Percentiles rank a stretch among this genome's conserved stretches.
Conservation (phyloP, 805 yeast species). For the Wickerhamiella qilinensis region DNA sequence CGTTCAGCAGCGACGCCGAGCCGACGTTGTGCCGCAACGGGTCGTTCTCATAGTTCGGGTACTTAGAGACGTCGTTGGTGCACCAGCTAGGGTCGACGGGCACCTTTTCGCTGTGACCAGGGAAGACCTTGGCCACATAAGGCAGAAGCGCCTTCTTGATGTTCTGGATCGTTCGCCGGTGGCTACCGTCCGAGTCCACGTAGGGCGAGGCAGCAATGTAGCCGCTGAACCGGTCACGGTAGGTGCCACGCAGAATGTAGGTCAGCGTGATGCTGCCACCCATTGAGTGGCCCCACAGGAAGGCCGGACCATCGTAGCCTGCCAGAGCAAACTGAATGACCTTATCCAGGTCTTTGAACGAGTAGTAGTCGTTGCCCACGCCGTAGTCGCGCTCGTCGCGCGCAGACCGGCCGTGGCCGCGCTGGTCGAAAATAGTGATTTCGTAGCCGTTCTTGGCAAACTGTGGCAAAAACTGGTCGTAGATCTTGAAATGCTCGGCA, state of each 20-base stretch:
- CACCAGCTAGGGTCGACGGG: slow-evolving; percentile 14
- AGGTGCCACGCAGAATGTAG: slow-evolving; percentile 22
- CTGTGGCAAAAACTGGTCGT: slow-evolving; percentile 18
- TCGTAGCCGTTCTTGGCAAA: slow-evolving; percentile 21
- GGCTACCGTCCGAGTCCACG: slow-evolving; percentile 9
- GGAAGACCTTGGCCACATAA: slow-evolving; percentile 15
- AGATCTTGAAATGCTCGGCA: slow-evolving; percentile 20
- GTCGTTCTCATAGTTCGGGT: slow-evolving; percentile 15
- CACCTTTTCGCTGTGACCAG: slow-evolving; percentile 15
- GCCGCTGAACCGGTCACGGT: slow-evolving; percentile 19
- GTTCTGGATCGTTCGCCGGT: slow-evolving; percentile 10
- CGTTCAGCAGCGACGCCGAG: slow-evolving; percentile 20
- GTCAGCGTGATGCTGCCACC: slow-evolving; percentile 25
- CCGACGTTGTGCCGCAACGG: slow-evolving; percentile 15
- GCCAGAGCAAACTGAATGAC: slow-evolving; percentile 12
- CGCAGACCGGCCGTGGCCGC: slow-evolving; percentile 25
- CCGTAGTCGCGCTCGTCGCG: slow-evolving; percentile 18
- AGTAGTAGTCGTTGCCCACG: slow-evolving; percentile 19
- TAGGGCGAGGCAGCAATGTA: slow-evolving; percentile 22
- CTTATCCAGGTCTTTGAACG: slow-evolving; percentile 21
- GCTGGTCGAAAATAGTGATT: slow-evolving; percentile 24
- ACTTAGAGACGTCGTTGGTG: slow-evolving; percentile 17
- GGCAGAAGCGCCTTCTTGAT: slow-evolving; percentile 16
- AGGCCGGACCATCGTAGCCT: slow-evolving; percentile 14
- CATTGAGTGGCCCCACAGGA: slow-evolving; percentile 25